Evolutionary conservation across 78 protist species (phyloP).

Genomic region (Dictyostelium capitatum): DNA sequence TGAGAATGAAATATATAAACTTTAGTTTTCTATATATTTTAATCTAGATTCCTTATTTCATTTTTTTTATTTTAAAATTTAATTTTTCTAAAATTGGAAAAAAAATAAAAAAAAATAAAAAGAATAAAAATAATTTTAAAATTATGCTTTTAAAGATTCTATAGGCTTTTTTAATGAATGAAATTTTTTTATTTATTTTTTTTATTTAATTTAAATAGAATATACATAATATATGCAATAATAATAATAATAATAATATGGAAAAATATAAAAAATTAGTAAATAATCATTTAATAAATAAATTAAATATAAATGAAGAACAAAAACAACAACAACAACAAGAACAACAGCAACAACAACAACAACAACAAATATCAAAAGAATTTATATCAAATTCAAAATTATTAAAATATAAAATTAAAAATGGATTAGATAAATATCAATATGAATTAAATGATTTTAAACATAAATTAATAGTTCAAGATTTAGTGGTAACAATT

Average conservation of each 20-base stretch:
- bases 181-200: background rate
- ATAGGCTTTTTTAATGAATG: no score
- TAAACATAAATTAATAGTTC: background rate
- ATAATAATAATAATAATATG: background rate
- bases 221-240: background rate
- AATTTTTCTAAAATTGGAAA: no score
- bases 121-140: background rate
- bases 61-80: no score
- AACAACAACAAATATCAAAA: slow-evolving; percentile 6
- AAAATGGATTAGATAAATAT: background rate
- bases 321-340: background rate
- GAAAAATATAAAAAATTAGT: slow-evolving; percentile 5
- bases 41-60: no score
- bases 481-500: slow-evolving; percentile 14
- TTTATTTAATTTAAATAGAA: background rate
- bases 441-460: background rate
- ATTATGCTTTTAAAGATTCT: background rate
- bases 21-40: no score
- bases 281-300: background rate
- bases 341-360: background rate
- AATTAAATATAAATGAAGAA: background rate
- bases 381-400: background rate
- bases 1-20: no score
- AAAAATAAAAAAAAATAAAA: background rate
- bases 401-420: background rate